A percentile compares a stretch with the other conserved stretches of the same genome.
phyloP scores from a whole-genome alignment of 441 rosid species.

The Rhodomyrtus psidioides region DNA sequence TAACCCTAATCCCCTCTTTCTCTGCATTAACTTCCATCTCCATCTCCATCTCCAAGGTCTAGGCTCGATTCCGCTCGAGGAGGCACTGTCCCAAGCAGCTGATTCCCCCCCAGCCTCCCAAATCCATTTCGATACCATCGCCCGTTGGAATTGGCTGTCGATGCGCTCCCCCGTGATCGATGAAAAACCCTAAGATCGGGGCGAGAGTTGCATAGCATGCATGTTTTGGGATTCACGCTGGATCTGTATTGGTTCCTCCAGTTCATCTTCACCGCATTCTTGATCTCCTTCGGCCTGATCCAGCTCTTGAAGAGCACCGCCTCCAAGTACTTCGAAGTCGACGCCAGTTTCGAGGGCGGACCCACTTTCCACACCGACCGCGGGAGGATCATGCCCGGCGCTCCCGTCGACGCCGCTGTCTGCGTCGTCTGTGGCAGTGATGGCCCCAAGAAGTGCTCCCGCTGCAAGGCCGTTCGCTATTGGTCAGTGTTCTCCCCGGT shows the following conservation, averaged over 20 bases:
- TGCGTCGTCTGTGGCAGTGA: slow-evolving; percentile 43
- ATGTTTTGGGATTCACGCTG: slow-evolving; percentile 67
- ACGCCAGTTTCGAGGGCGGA: slow-evolving; percentile 55
- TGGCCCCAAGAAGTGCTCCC: slow-evolving; percentile 48
- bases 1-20: neutral
- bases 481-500: slow-evolving; percentile 35
- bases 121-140: neutral
- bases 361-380: neutral
- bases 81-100: neutral
- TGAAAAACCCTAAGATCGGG: slow-evolving; percentile 6
- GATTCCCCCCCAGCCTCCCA: neutral
- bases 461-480: slow-evolving; percentile 74
- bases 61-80: neutral
- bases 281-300: slow-evolving; percentile 50
- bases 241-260: slow-evolving; percentile 80
- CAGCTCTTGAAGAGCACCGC: slow-evolving; percentile 62
- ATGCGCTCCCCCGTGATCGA: neutral
- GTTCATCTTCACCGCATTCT: slow-evolving; percentile 35
- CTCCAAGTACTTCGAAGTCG: slow-evolving; percentile 82
- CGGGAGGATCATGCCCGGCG: slow-evolving; percentile 13
- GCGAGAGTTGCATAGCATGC: slow-evolving; percentile 25
- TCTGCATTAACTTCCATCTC: neutral
- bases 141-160: neutral
- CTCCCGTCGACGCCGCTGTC: slow-evolving; percentile 1
- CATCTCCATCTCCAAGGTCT: neutral